phyloP scores from a whole-genome alignment of 768 basidiomycete genomes.

The Phanerodontia chrysosporium region DNA sequence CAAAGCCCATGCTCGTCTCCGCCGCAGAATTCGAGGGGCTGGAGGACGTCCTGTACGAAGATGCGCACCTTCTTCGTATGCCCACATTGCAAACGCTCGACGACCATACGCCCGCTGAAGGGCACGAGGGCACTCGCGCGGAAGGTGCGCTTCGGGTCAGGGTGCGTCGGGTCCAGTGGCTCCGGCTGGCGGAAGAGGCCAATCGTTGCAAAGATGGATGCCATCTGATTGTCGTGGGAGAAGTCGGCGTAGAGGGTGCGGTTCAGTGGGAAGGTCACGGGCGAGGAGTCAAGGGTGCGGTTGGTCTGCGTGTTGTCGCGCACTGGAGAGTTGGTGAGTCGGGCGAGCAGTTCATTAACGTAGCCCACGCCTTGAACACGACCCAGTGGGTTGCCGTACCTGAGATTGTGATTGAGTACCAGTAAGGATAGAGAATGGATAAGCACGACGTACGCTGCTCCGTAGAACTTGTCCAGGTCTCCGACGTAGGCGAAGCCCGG shows the following conservation, averaged over 20 bases:
- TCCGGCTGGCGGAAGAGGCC: constrained; percentile 34
- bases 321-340: constrained; percentile 63
- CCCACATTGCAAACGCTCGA: constrained; percentile 55
- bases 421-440: not conserved
- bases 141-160: constrained; percentile 37
- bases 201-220: constrained; percentile 65
- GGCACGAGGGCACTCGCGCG: constrained; percentile 59
- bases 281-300: constrained; percentile 57
- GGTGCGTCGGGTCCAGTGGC: constrained; percentile 7
- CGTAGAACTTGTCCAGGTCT: constrained; percentile 78
- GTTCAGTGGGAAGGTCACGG: constrained; percentile 67
- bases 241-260: constrained; percentile 68
- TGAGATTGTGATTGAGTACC: constrained; percentile 20
- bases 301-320: constrained; percentile 74
- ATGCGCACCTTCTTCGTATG: constrained; percentile 36
- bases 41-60: constrained; percentile 70
- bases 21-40: constrained; percentile 61
- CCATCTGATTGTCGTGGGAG: constrained; percentile 83
- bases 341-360: constrained; percentile 83
- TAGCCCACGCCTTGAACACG: constrained; percentile 83
- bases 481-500: constrained; percentile 60
- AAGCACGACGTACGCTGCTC: constrained; percentile 49
- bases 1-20: constrained; percentile 56
- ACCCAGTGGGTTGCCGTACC: constrained; percentile 66
- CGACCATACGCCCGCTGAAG: constrained; percentile 70